Conservation (phyloP, 2,329 filamentous ascomycete species). For the Immersiporthe knoxdaviesiana region DNA sequence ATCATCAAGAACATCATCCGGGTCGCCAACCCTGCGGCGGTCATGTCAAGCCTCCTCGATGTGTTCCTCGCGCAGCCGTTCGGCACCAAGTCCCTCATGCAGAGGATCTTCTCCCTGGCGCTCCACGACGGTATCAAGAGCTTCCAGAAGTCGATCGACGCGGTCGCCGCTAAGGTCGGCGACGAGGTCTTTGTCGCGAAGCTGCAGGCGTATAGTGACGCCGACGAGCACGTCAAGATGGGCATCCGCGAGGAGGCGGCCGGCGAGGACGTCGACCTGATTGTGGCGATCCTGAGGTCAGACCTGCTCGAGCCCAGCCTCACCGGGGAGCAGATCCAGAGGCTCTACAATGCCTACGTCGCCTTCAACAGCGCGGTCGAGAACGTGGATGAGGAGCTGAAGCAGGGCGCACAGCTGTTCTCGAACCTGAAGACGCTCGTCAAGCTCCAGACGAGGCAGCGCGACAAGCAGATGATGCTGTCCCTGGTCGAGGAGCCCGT, state of each 20-base stretch:
- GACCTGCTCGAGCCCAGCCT: conserved; percentile 75
- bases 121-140: conserved; percentile 86
- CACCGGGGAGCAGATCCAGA: conserved; percentile 74
- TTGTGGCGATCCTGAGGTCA: conserved; percentile 82
- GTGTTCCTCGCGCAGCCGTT: conserved; percentile 96
- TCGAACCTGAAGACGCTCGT: conserved; percentile 93
- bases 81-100: conserved; percentile 84
- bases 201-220: conserved; percentile 76
- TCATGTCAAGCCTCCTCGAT: conserved; percentile 95
- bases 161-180: conserved; percentile 75
- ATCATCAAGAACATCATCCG: conserved; percentile 96
- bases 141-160: conserved; percentile 85
- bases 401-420: conserved; percentile 87
- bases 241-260: conserved; percentile 74
- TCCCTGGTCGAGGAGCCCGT: conserved; percentile 93
- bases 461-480: conserved; percentile 98
- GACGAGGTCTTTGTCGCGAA: conserved; percentile 80
- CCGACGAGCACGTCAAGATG: conserved; percentile 74
- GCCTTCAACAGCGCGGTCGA: conserved; percentile 96
- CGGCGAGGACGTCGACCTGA: conserved; percentile 76
- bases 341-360: conserved; percentile 91
- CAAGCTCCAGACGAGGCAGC: conserved; percentile 86
- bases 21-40: conserved; percentile 92
- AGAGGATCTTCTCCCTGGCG: conserved; percentile 91
- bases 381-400: conserved; percentile 85